Evolutionary conservation across 2,329 filamentous ascomycete genomes (phyloP), one percentile per base, ranked within the genome.

Genomic region (Endocalyx cinctus): DNA sequence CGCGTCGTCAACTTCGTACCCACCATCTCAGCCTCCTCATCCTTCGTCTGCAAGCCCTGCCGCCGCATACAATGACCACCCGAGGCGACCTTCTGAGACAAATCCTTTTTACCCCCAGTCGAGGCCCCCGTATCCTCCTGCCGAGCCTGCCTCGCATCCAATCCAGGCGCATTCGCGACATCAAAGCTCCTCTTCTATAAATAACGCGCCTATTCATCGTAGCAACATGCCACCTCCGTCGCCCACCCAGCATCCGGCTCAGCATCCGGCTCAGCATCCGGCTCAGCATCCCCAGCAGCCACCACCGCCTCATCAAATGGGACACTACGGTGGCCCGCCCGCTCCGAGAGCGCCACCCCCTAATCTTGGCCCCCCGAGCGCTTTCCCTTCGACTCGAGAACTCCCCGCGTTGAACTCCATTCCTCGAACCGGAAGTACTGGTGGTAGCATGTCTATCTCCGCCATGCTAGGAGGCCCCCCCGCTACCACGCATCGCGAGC

Each of bases 361-460:
- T 16, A 55, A 48, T 34, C 38, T 55, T n/a, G 53, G 52, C 12
- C 51, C 43, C 10, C 39, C 52, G n/a, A 47, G 39, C 29, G 43
- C 53, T 10, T 58, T 57, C 32, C 43, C 55, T 18, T 53, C 51
- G 15, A 42, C 42, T 28, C 47, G 54, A 35, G 55, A 58, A 32
- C 46, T 58, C 23, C 55, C 55, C 29, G 52, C 77, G 46, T 42
- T 57, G 18, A 56, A 52, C 37, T 52, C 53, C 4, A 47, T 58
- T 31, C 42, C 67, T 17, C 63, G 74, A 38, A 60, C 69, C 4
- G 66, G 62, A 16, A 65, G 60, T 35, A 61, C 62, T 1, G 66
- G 67, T 27, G 74, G 71, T 51, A 72, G 70, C 52, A 79, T 79
- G 74, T 77, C 74, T 14, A 77, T 79, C 55, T 76, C 72, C 2